phyloP scores from a whole-genome alignment of 2,329 filamentous ascomycete genomes.

The Penicillium hesseltinei region DNA sequence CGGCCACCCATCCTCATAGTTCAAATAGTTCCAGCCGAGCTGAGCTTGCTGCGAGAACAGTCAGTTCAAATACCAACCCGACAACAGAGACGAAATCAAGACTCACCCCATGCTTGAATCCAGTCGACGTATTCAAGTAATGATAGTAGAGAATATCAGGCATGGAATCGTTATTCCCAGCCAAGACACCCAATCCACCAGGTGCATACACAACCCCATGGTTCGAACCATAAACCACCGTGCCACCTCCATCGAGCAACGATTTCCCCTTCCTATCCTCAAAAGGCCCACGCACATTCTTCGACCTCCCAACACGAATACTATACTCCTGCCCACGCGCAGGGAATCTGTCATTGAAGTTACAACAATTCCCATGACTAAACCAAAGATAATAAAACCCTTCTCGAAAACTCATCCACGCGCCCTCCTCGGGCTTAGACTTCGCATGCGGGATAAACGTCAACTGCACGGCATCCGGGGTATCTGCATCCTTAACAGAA shows the following conservation, averaged over 20 bases:
- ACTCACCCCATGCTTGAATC: constrained; percentile 30
- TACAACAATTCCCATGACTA: constrained; percentile 41
- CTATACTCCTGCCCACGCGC: constrained; percentile 33
- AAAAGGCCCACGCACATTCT: constrained; percentile 34
- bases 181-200: constrained; percentile 37
- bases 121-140: constrained; percentile 37
- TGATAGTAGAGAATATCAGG: constrained; percentile 43
- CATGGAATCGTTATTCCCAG: constrained; percentile 18
- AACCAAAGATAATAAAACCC: constrained; percentile 43
- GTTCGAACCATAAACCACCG: constrained; percentile 39
- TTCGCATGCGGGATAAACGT: constrained; percentile 21
- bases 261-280: constrained; percentile 29
- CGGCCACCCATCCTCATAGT: constrained; percentile 41
- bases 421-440: constrained; percentile 34
- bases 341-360: constrained; percentile 29
- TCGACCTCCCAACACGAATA: constrained; percentile 39
- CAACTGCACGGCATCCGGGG: constrained; percentile 31
- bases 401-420: constrained; percentile 36
- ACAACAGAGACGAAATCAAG: background rate
- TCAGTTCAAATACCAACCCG: background rate
- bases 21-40: constrained; percentile 40
- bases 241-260: constrained; percentile 35
- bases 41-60: constrained; percentile 29
- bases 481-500: constrained; percentile 23
- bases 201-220: constrained; percentile 41